Conservation (phyloP, 2,329 filamentous ascomycete genomes). For the Colletotrichum ledebouriae region DNA sequence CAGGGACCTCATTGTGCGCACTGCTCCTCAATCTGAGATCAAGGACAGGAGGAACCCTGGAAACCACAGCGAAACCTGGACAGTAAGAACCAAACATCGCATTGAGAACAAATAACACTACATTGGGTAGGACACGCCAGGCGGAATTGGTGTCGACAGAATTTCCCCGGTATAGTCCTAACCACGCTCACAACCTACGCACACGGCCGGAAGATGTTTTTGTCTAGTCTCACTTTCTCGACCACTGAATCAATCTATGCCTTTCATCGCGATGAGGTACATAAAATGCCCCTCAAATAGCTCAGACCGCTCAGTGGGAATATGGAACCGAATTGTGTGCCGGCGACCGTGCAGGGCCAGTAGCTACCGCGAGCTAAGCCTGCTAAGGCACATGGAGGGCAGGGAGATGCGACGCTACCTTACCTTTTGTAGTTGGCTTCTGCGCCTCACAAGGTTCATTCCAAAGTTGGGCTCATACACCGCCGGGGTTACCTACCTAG, state of each 20-base stretch:
- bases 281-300: background rate
- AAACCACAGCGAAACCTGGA: background rate
- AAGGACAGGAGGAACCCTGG: constrained; percentile 12
- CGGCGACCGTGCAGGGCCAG: constrained; percentile 23
- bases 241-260: too few species aligned
- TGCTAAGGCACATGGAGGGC: background rate
- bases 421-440: background rate
- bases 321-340: constrained; percentile 14
- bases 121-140: background rate
- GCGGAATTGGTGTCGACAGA: too few species aligned
- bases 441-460: background rate
- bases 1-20: constrained; percentile 3
- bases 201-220: background rate
- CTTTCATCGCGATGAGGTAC: too few species aligned
- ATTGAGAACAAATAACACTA: background rate
- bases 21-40: background rate
- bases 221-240: too few species aligned
- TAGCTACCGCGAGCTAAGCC: constrained; percentile 5
- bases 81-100: background rate
- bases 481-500: constrained; percentile 3
- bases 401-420: background rate
- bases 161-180: too few species aligned
- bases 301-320: background rate
- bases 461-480: constrained; percentile 18
- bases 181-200: too few species aligned